Percentiles rank a stretch among this genome's conserved stretches.
Evolutionary conservation across 148 eudicot species (phyloP).

Genomic region (Camellia lanceoleosa): DNA sequence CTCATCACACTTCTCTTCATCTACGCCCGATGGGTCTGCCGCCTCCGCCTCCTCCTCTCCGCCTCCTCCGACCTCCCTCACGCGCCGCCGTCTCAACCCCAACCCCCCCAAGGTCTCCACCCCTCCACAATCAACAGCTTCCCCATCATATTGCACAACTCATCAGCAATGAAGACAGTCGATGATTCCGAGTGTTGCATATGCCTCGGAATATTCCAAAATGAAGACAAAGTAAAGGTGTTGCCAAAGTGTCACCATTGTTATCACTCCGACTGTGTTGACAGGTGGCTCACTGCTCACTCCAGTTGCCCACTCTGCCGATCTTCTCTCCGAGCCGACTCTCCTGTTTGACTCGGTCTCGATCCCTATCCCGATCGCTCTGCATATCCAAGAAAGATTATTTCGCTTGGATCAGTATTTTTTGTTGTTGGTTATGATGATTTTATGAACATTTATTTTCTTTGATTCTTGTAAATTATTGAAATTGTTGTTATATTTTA

Average conservation of each 20-base stretch:
- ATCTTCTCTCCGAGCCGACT: constrained; percentile 41
- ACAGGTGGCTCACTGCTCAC: constrained; percentile 57
- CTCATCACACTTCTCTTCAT: constrained; percentile 46
- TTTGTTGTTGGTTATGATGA: too few species aligned
- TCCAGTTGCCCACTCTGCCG: constrained; percentile 82
- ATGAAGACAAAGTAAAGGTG: constrained; percentile 65
- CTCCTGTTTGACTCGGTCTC: constrained; percentile 25
- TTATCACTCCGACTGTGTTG: constrained; percentile 76
- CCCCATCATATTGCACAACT: constrained; percentile 42
- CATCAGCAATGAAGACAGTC: constrained; percentile 11
- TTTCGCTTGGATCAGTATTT: neutral
- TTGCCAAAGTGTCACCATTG: constrained; percentile 55
- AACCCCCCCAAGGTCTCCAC: constrained; percentile 41
- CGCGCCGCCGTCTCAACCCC: constrained; percentile 13
- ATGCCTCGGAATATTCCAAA: constrained; percentile 60
- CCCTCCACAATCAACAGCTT: constrained; percentile 31
- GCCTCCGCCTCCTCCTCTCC: constrained; percentile 8
- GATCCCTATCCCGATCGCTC: neutral
- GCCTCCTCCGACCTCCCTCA: constrained; percentile 16
- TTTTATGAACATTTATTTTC: neutral
- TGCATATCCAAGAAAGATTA: neutral
- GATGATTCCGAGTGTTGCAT: constrained; percentile 64
- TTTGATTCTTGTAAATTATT: neutral
- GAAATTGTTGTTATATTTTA: neutral
- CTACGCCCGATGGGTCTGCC: constrained; percentile 69